Percentiles rank a stretch among this genome's conserved stretches.
Evolutionary conservation across 2,329 filamentous ascomycete species (phyloP).

Genomic region (Trichoderma cornu-damae): DNA sequence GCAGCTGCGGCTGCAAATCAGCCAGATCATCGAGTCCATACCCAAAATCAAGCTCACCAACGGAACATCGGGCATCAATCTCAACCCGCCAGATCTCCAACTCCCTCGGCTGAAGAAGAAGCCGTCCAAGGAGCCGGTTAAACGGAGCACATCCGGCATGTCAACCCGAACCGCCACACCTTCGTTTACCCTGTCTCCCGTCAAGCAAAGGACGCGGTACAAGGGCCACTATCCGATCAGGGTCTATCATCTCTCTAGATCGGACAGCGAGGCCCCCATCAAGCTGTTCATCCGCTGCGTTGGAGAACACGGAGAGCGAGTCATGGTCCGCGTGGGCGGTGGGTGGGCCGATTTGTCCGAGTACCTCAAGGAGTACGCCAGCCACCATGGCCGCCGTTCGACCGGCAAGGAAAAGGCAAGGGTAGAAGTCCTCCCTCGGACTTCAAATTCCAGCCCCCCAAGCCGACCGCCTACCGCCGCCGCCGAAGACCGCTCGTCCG

Average conservation of each 20-base stretch:
- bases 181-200: constrained; percentile 65
- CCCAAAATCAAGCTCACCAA: constrained; percentile 72
- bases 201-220: constrained; percentile 46
- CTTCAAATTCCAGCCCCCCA: constrained; percentile 37
- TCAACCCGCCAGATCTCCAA: constrained; percentile 56
- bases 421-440: constrained; percentile 49
- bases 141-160: constrained; percentile 47
- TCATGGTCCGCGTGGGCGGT: constrained; percentile 96
- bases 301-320: constrained; percentile 81
- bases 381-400: constrained; percentile 77
- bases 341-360: constrained; percentile 98
- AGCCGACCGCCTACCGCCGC: constrained; percentile 40
- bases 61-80: constrained; percentile 43
- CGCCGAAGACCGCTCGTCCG: constrained; percentile 35
- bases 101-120: constrained; percentile 44
- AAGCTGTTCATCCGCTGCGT: constrained; percentile 93
- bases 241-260: constrained; percentile 83
- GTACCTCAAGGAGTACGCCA: constrained; percentile 88
- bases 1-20: constrained; percentile 74
- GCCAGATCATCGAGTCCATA: constrained; percentile 69
- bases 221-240: constrained; percentile 70
- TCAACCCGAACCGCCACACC: constrained; percentile 58
- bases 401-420: constrained; percentile 43
- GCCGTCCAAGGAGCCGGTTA: constrained; percentile 39
- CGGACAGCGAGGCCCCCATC: constrained; percentile 79